phyloP scores from a whole-genome alignment of 495 filamentous ascomycete species.

The Xanthoparmelia taractica region DNA sequence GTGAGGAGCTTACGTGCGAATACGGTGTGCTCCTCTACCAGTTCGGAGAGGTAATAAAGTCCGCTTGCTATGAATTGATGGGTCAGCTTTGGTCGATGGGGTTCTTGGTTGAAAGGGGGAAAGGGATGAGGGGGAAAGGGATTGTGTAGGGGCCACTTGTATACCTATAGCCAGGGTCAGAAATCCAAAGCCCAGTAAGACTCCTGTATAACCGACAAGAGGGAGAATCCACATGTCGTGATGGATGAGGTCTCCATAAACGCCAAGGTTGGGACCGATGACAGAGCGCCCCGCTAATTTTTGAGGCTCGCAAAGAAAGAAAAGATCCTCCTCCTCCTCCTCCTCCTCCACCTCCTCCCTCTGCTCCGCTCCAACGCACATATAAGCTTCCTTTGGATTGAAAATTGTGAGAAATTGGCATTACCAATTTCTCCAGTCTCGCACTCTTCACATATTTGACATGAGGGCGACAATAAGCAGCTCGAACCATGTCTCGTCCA shows the following conservation, averaged over 20 bases:
- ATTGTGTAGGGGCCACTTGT: not conserved
- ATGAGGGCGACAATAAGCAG: not conserved
- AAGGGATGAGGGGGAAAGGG: slow-evolving; percentile 13
- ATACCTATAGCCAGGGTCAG: slow-evolving; percentile 88
- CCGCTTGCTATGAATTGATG: slow-evolving; percentile 64
- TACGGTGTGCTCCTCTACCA: slow-evolving; percentile 96
- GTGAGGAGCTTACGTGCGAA: slow-evolving; percentile 76
- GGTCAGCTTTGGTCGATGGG: not conserved
- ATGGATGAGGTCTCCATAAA: not conserved
- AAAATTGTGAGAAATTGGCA: not conserved
- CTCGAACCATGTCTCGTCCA: slow-evolving; percentile 76
- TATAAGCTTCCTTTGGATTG: not conserved
- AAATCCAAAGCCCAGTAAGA: slow-evolving; percentile 84
- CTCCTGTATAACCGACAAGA: slow-evolving; percentile 78
- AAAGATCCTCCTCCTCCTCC: not conserved
- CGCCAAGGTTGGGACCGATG: not conserved
- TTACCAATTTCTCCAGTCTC: not conserved
- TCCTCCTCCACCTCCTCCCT: not conserved
- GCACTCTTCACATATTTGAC: not conserved
- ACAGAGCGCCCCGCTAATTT: not conserved
- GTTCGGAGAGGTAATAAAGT: slow-evolving; percentile 94
- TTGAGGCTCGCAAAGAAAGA: not conserved
- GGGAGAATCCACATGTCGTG: slow-evolving; percentile 86
- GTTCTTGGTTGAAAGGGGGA: slow-evolving; percentile 1
- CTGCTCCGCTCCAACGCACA: not conserved